phyloP scores from a whole-genome alignment of 371 early-diverging fungal genomes.

The Mucor racemosus region DNA sequence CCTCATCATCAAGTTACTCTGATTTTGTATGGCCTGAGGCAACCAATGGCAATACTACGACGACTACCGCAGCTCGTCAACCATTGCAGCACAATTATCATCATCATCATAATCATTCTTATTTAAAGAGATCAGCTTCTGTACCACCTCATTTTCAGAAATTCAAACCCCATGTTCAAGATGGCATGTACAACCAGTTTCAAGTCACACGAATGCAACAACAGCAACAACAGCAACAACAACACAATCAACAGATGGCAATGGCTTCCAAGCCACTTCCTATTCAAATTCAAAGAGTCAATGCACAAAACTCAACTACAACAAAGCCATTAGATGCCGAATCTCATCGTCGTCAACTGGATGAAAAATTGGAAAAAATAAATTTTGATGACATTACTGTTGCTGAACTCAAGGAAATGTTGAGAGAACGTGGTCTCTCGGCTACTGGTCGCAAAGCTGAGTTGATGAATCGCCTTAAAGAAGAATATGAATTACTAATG shows the following conservation, averaged over 20 bases:
- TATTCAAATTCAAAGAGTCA: slow-evolving; percentile 31
- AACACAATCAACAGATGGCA: background rate
- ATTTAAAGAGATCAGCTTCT: slow-evolving; percentile 23
- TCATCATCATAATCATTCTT: background rate
- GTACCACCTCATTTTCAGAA: slow-evolving; percentile 26
- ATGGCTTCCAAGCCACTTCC: slow-evolving; percentile 17
- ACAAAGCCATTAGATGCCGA: slow-evolving; percentile 21
- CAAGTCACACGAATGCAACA: slow-evolving; percentile 4
- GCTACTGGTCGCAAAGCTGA: slow-evolving; percentile 70
- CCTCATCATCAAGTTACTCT: background rate
- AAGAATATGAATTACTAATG: slow-evolving; percentile 40
- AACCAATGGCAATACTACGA: background rate
- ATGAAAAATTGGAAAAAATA: slow-evolving; percentile 52
- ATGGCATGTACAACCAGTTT: slow-evolving; percentile 15
- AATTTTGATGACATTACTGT: slow-evolving; percentile 78
- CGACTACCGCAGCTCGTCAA: background rate
- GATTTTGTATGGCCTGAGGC: slow-evolving; percentile 6
- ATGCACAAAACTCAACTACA: slow-evolving; percentile 2
- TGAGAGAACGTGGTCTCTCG: slow-evolving; percentile 62
- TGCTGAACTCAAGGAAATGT: slow-evolving; percentile 68
- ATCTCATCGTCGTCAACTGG: slow-evolving; percentile 30
- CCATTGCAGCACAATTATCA: slow-evolving; percentile 3
- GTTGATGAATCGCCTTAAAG: slow-evolving; percentile 61
- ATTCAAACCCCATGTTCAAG: slow-evolving; percentile 18
- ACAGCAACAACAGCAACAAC: background rate